Conservation (phyloP, 2,329 filamentous ascomycete species). For the Aspergillus sp. region DNA sequence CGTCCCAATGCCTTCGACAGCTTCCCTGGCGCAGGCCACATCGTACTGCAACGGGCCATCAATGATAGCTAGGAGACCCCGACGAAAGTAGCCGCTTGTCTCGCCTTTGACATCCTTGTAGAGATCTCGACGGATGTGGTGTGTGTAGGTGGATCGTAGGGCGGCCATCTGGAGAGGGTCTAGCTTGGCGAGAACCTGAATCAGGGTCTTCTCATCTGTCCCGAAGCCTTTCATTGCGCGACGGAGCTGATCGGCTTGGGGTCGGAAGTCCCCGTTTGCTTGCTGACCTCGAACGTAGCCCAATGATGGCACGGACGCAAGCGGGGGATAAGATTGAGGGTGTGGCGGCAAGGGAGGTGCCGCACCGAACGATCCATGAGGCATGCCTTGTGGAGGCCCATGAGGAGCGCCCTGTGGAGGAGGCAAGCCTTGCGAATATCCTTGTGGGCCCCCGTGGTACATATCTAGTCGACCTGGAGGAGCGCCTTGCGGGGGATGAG, state of each 20-base stretch:
- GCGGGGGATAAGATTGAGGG: slow-evolving; percentile 16
- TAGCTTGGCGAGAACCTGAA: slow-evolving; percentile 68
- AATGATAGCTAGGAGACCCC: slow-evolving; percentile 72
- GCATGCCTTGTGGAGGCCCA: slow-evolving; percentile 23
- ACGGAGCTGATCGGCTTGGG: slow-evolving; percentile 70
- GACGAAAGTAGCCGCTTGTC: slow-evolving; percentile 71
- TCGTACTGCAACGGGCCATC: slow-evolving; percentile 80
- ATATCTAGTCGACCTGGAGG: neutral
- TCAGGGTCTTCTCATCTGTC: slow-evolving; percentile 78
- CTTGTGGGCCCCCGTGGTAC: neutral
- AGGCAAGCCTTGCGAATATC: neutral
- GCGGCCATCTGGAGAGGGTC: slow-evolving; percentile 76
- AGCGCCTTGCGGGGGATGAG: neutral
- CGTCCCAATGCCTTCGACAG: slow-evolving; percentile 78
- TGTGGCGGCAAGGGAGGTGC: slow-evolving; percentile 22
- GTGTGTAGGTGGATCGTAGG: slow-evolving; percentile 68
- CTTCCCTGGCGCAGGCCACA: slow-evolving; percentile 67
- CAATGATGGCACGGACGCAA: slow-evolving; percentile 64
- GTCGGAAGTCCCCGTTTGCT: slow-evolving; percentile 65
- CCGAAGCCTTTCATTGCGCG: slow-evolving; percentile 92
- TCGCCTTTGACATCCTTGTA: slow-evolving; percentile 76
- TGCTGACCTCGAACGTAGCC: slow-evolving; percentile 75
- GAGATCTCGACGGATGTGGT: slow-evolving; percentile 65
- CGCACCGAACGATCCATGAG: neutral
- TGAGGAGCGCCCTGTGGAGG: slow-evolving; percentile 19